These are phyloP conservation scores for Aspergillus unguis DNA, from an alignment of 2,329 filamentous ascomycete genomes.

Conservation along the genomic window DNA sequence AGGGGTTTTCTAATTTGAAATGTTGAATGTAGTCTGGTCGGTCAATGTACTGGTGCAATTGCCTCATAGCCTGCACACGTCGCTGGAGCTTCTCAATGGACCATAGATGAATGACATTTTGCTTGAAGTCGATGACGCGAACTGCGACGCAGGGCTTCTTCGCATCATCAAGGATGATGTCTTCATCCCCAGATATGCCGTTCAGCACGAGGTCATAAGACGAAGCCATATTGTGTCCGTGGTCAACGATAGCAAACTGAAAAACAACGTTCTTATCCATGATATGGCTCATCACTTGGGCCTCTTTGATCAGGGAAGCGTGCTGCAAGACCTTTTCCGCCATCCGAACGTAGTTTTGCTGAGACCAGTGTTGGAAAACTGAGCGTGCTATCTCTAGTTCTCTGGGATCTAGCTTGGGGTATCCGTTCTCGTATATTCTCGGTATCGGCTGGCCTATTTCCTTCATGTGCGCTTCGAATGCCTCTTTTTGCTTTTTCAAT, in stretches of 20 bases:
- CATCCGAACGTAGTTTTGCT: constrained; percentile 87
- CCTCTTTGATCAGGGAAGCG: constrained; percentile 85
- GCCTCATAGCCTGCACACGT: constrained; percentile 85
- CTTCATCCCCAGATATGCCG: constrained; percentile 81
- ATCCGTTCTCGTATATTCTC: constrained; percentile 46
- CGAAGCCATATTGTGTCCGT: constrained; percentile 83
- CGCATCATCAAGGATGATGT: constrained; percentile 73
- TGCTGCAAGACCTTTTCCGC: constrained; percentile 87
- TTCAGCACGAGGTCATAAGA: constrained; percentile 97
- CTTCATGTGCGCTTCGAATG: constrained; percentile 80
- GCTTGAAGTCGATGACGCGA: constrained; percentile 85
- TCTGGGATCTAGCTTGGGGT: constrained; percentile 59
- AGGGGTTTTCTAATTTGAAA: constrained; percentile 87
- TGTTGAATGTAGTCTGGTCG: constrained; percentile 93
- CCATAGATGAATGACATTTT: constrained; percentile 85
- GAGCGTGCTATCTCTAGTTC: constrained; percentile 69
- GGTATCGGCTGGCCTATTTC: constrained; percentile 62
- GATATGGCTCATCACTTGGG: constrained; percentile 95
- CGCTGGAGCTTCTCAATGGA: constrained; percentile 88
- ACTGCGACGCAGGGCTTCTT: constrained; percentile 88
- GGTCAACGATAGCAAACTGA: constrained; percentile 88
- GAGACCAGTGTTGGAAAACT: constrained; percentile 71
- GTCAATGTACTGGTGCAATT: constrained; percentile 95
- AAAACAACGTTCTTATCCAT: constrained; percentile 91
- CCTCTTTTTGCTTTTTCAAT: constrained; percentile 75